phyloP scores from a whole-genome alignment of 495 filamentous ascomycete species.

The Talaromyces trachyspermus region DNA sequence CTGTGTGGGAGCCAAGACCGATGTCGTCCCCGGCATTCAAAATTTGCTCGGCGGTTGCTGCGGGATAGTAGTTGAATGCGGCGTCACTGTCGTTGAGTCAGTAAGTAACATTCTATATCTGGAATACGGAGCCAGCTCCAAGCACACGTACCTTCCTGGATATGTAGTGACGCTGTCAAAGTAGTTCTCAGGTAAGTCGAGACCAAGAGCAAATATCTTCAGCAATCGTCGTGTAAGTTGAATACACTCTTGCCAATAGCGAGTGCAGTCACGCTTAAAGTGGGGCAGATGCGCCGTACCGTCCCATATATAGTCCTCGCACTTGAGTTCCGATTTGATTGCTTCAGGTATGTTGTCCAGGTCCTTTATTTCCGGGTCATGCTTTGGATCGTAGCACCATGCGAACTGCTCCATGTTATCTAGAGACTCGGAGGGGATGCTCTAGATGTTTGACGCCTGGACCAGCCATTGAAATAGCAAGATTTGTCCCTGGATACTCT shows the following conservation, averaged over 20 bases:
- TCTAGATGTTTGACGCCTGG: background rate
- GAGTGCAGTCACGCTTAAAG: conserved; percentile 28
- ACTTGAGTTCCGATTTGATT: conserved; percentile 27
- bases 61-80: background rate
- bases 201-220: background rate
- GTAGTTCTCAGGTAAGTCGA: background rate
- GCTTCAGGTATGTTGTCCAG: conserved; percentile 25
- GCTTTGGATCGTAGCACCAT: conserved; percentile 15
- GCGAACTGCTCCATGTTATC: background rate
- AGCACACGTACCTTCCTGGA: too few relatives aligned
- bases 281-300: conserved; percentile 29
- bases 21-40: background rate
- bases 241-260: conserved; percentile 23
- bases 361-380: conserved; percentile 28
- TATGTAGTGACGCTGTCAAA: background rate
- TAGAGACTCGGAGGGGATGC: background rate
- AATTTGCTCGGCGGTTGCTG: background rate
- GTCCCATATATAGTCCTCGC: conserved; percentile 38
- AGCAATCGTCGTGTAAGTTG: background rate
- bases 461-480: background rate
- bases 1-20: conserved; percentile 39
- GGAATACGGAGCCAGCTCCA: too few relatives aligned
- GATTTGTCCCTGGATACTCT: background rate
- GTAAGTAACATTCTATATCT: too few relatives aligned
- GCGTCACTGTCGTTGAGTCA: conserved; percentile 14